Percentiles rank a stretch among this genome's conserved stretches.
phyloP scores from a whole-genome alignment of 2,329 filamentous ascomycete species.

The Pseudogymnoascus destructans region DNA sequence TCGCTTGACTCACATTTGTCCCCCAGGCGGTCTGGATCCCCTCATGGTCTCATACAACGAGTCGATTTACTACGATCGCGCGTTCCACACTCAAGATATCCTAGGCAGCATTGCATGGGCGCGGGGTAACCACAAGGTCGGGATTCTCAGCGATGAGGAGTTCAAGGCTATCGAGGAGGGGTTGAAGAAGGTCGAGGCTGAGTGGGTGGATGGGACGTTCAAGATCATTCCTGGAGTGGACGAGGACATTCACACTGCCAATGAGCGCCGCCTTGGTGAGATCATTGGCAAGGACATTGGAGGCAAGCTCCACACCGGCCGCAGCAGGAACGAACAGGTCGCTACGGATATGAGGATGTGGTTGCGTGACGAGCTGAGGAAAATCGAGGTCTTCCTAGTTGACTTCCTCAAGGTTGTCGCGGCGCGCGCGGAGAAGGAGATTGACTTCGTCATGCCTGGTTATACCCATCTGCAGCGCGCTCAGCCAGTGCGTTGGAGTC shows the following conservation, averaged over 20 bases:
- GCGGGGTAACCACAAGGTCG: slow-evolving; percentile 60
- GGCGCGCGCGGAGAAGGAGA: slow-evolving; percentile 54
- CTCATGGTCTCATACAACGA: slow-evolving; percentile 81
- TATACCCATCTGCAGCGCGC: slow-evolving; percentile 77
- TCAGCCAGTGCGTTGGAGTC: slow-evolving; percentile 61
- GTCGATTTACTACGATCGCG: slow-evolving; percentile 64
- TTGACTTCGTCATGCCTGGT: slow-evolving; percentile 66
- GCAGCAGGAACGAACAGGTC: slow-evolving; percentile 82
- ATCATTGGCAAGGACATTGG: slow-evolving; percentile 75
- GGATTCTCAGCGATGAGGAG: slow-evolving; percentile 60
- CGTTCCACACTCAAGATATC: slow-evolving; percentile 70
- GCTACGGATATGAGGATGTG: slow-evolving; percentile 85
- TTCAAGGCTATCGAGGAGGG: slow-evolving; percentile 62
- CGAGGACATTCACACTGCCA: slow-evolving; percentile 56
- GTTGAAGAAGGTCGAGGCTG: slow-evolving; percentile 41
- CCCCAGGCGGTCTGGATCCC: slow-evolving; percentile 62
- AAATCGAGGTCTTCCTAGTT: slow-evolving; percentile 54
- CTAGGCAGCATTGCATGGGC: slow-evolving; percentile 70
- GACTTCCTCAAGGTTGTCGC: slow-evolving; percentile 55
- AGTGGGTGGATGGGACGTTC: slow-evolving; percentile 41
- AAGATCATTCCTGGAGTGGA: slow-evolving; percentile 39
- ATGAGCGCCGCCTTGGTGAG: slow-evolving; percentile 63
- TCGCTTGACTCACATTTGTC: slow-evolving; percentile 15
- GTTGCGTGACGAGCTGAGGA: slow-evolving; percentile 61
- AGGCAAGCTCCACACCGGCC: slow-evolving; percentile 79